Evolutionary conservation across 345 rosid species (phyloP).

Genomic region (Chamaenerion angustifolium): DNA sequence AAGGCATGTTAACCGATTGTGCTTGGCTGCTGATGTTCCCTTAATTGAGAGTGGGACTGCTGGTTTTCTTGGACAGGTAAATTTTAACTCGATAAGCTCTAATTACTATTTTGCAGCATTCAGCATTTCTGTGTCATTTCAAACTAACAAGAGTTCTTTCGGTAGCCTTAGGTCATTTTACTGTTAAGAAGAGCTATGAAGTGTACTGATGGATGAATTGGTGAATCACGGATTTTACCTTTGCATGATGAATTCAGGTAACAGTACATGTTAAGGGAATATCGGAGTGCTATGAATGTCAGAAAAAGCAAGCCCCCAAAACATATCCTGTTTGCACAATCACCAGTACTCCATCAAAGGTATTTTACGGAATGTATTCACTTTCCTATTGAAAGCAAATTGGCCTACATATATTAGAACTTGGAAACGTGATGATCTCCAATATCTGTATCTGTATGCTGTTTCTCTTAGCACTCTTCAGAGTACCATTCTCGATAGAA

Average conservation of each 20-base stretch:
- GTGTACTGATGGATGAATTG: no score
- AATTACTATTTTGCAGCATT: not conserved
- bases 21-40: constrained; percentile 92
- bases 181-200: no score
- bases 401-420: no score
- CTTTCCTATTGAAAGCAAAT: no score
- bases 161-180: no score
- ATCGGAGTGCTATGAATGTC: constrained; percentile 95
- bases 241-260: constrained; percentile 29
- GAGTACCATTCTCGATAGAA: no score
- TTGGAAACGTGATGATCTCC: no score
- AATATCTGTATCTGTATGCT: no score
- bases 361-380: constrained; percentile 9
- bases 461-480: no score
- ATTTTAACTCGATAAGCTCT: not conserved
- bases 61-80: constrained; percentile 93
- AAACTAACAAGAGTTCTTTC: not conserved
- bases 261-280: constrained; percentile 85
- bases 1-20: constrained; percentile 95
- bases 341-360: constrained; percentile 98
- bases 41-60: constrained; percentile 98
- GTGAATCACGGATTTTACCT: no score
- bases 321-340: constrained; percentile 98
- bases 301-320: constrained; percentile 92
- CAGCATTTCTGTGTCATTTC: not conserved